phyloP scores from a whole-genome alignment of 768 basidiomycete genomes.

The Leccinum imitatum region DNA sequence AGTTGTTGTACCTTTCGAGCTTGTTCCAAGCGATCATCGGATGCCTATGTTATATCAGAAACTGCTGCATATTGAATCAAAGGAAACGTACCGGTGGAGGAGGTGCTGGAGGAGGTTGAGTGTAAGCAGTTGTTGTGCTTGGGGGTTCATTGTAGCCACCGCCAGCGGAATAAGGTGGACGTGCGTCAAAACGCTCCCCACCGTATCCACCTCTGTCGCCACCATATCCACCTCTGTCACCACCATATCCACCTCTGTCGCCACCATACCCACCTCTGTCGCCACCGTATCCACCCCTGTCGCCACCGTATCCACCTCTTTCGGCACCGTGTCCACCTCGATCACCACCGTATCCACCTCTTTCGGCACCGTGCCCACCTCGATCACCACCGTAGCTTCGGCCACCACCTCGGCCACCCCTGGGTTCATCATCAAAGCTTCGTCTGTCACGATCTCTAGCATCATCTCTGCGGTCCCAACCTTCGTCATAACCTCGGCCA shows the following conservation, averaged over 20 bases:
- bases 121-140: slow-evolving; percentile 22
- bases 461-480: slow-evolving; percentile 48
- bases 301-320: slow-evolving; percentile 42
- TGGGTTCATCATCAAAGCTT: slow-evolving; percentile 37
- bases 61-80: neutral
- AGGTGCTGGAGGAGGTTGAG: slow-evolving; percentile 22
- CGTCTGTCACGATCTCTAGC: slow-evolving; percentile 38
- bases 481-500: slow-evolving; percentile 37
- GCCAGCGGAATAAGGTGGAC: slow-evolving; percentile 34
- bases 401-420: slow-evolving; percentile 37
- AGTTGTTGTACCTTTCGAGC: slow-evolving; percentile 84
- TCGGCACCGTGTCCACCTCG: slow-evolving; percentile 9
- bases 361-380: slow-evolving; percentile 37
- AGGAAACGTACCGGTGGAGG: slow-evolving; percentile 32
- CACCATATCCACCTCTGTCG: slow-evolving; percentile 43
- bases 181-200: slow-evolving; percentile 44
- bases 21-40: slow-evolving; percentile 84
- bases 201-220: slow-evolving; percentile 43
- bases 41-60: slow-evolving; percentile 7
- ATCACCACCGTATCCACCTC: slow-evolving; percentile 37
- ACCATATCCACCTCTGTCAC: slow-evolving; percentile 43
- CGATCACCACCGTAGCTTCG: slow-evolving; percentile 40
- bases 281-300: slow-evolving; percentile 43
- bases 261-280: slow-evolving; percentile 38
- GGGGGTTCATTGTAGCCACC: slow-evolving; percentile 28